Conservation (phyloP, 805 yeast species). For the Kregervanrija delftensis region DNA sequence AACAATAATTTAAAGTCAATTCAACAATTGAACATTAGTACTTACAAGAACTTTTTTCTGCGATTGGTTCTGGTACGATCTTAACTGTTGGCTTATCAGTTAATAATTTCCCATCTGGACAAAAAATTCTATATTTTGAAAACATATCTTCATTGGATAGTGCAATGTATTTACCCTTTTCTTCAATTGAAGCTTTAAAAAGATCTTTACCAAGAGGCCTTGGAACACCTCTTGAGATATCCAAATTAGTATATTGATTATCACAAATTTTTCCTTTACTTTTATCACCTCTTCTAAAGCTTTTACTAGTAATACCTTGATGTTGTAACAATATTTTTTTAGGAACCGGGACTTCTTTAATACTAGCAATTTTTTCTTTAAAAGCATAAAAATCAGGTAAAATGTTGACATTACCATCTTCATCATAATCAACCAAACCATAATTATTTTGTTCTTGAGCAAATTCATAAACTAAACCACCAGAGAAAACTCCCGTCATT, state of each 20-base stretch:
- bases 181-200: constrained; percentile 25
- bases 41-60: constrained; percentile 6
- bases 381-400: constrained; percentile 38
- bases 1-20: background rate
- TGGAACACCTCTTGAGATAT: constrained; percentile 39
- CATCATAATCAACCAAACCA: constrained; percentile 55
- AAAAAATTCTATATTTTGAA: constrained; percentile 34
- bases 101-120: constrained; percentile 33
- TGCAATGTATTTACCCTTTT: constrained; percentile 43
- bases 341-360: constrained; percentile 21
- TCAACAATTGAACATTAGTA: background rate
- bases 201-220: constrained; percentile 38
- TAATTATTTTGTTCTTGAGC: constrained; percentile 74
- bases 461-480: constrained; percentile 80
- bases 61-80: constrained; percentile 20
- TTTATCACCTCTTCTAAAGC: background rate
- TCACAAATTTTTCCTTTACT: constrained; percentile 27
- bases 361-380: constrained; percentile 35
- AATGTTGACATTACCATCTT: constrained; percentile 36
- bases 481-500: constrained; percentile 75
- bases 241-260: constrained; percentile 35
- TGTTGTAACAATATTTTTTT: constrained; percentile 15
- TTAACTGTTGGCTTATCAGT: constrained; percentile 18
- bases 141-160: constrained; percentile 37
- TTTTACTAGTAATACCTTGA: constrained; percentile 6